phyloP scores from a whole-genome alignment of 192 early-diverging fungal species.

The Phlyctochytrium bullatum region DNA sequence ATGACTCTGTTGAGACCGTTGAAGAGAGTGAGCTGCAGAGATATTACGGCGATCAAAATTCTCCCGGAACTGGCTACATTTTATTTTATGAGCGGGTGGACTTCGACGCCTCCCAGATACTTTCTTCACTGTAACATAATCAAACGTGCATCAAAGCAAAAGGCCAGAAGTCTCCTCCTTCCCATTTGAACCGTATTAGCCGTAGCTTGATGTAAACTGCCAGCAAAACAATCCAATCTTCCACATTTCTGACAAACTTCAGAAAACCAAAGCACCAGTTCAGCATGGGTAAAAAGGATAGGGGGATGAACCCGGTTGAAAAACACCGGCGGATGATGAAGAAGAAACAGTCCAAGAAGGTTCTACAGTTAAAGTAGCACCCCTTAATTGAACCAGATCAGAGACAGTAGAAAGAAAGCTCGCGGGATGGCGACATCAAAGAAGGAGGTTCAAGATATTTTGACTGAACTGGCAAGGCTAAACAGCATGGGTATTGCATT shows the following conservation, averaged over 20 bases:
- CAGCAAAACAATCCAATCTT: no score
- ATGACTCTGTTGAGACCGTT: conserved; percentile 73
- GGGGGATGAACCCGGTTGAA: not conserved
- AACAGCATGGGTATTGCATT: conserved; percentile 42
- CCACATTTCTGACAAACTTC: not conserved
- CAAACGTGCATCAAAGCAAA: no score
- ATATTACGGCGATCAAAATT: conserved; percentile 51
- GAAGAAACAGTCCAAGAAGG: conserved; percentile 62
- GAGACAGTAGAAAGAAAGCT: conserved; percentile 58
- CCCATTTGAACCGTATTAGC: no score
- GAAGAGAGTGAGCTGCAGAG: conserved; percentile 43
- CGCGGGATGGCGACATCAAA: conserved; percentile 50
- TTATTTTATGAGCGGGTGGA: conserved; percentile 45
- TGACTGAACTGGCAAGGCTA: conserved; percentile 47
- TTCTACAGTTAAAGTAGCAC: conserved; percentile 4
- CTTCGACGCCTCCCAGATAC: conserved; percentile 14
- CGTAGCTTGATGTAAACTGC: no score
- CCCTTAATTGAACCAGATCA: conserved; percentile 47
- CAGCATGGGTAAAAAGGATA: not conserved
- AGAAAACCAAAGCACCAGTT: not conserved
- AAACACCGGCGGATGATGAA: conserved; percentile 49
- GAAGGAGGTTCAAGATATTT: conserved; percentile 55
- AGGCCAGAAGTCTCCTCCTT: no score
- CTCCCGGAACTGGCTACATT: conserved; percentile 49
- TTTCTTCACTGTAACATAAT: no score